A percentile compares a stretch with the other conserved stretches of the same genome.
These are phyloP conservation scores for Eremothecium sinecaudum DNA, from an alignment of 1,139 yeast genomes.

Conservation along the genomic window DNA sequence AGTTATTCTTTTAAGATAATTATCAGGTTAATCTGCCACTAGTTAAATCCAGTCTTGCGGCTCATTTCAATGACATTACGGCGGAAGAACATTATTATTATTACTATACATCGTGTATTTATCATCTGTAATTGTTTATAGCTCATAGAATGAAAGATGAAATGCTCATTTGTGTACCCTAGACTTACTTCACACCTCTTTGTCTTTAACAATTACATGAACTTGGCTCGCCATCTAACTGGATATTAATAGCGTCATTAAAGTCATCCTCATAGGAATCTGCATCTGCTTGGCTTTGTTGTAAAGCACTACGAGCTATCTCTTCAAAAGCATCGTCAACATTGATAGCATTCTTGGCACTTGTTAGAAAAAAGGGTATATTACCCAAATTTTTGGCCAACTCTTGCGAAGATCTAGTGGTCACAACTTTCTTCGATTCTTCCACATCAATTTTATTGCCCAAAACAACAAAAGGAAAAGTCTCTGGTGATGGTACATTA, in stretches of 20 bases:
- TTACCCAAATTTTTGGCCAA: slow-evolving; percentile 82
- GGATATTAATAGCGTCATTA: slow-evolving; percentile 91
- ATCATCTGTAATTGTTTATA: too few species aligned
- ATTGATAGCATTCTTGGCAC: slow-evolving; percentile 89
- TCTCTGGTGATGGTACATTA: slow-evolving; percentile 85
- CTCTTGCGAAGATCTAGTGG: slow-evolving; percentile 74
- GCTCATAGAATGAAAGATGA: too few species aligned
- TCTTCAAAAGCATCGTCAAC: slow-evolving; percentile 95
- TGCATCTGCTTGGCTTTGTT: slow-evolving; percentile 81
- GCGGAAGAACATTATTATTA: too few species aligned
- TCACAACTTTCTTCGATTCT: slow-evolving; percentile 76
- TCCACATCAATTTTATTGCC: slow-evolving; percentile 95
- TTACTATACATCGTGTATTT: too few species aligned
- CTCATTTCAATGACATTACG: too few species aligned
- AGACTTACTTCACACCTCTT: too few species aligned
- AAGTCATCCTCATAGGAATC: slow-evolving; percentile 86
- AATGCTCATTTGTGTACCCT: too few species aligned
- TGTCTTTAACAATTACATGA: slow-evolving; percentile 73
- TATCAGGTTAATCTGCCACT: too few species aligned
- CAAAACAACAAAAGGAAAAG: slow-evolving; percentile 87
- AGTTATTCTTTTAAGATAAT: too few species aligned
- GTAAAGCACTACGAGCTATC: slow-evolving; percentile 88
- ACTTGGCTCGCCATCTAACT: slow-evolving; percentile 69
- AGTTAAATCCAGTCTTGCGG: too few species aligned
- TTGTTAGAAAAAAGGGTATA: slow-evolving; percentile 87